Base-by-base conservation (phyloP, 805 yeast species). In the Lachancea sp. region DNA sequence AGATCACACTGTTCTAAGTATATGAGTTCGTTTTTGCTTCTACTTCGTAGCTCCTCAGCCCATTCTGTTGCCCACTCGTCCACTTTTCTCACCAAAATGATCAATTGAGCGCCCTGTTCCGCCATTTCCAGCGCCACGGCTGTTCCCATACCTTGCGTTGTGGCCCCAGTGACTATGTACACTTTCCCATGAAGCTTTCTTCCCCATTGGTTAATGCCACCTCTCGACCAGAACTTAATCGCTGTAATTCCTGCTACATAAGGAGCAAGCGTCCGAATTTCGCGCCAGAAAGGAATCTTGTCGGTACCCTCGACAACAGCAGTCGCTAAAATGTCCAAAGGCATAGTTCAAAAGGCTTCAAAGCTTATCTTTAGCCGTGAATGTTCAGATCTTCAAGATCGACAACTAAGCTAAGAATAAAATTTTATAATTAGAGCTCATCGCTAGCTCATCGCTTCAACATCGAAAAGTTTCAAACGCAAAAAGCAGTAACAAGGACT, bases 1-100 rank as follows among this genome's bases (percentile, higher is more conserved):
- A 93, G 70, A 61, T 93, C 95, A 63, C 95, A 88, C 54, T 81
- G 77, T 59, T 93, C 99, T n/a, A 93, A 90, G 63, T 86, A 91
- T 38, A 93, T 78, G 72, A 91, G 62, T 43, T 74, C 74, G 65
- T 90, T 93, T 37, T 72, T 73, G 16, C 90, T 81, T 17, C 62
- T 66, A 10, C 78, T 81, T 49, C 98, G 73, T 47, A 93, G 64
- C 56, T 86, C 95, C 19, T 84, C 80, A 32, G 91, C 72, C 65
- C 79, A 85, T 43, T 93, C 97, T 1, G 79, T 69, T 4, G 84
- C 63, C 95, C 96, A 91, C 38, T 72, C 74, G 56, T 84, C 89
- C 16, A 73, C 63, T 3, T 81, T 73, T 35, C 91, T 69, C 31
- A 85, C 82, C 37, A 88, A 67, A 38, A 91, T 58, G 27, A 93